Evolutionary conservation across 441 rosid species (phyloP), one percentile per base, ranked within the genome.

Genomic region (Flueggea neowawraea): DNA sequence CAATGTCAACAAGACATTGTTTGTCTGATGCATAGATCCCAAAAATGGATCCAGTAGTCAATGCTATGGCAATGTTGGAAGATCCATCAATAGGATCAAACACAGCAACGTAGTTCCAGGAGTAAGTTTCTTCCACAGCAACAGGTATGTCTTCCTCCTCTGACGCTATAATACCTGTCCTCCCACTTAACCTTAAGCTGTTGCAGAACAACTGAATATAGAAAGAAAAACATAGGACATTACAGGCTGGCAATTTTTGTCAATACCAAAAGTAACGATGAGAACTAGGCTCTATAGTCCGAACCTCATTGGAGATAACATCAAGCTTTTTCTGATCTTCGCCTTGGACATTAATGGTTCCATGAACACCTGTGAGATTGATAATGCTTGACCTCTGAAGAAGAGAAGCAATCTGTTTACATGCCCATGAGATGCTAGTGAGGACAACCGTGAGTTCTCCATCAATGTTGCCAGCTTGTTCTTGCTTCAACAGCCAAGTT

Each of bases 81-180:
- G 97, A 94, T 73, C 99, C 99, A 58, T 94, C 99, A 11, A 94
- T 91, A 4, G 96, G 97, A 64, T 94, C 96, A 58, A 94, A 91
- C 15, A 91, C 97, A 17, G 80, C 96, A 12, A 94, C 83, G 61
- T 90, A 94, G 82, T 94, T 94, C 12, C 96, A 94, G 5, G 97
- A 91, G 84, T 82, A 90, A 60, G 78, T 76, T 60, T 76, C 80
- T 48, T 76, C 80, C 22, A 76, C 72, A 0, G 72, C 77, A 2
- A 76, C 72, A 0, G 77, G 77, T 15, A 69, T 65, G 50, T 76
- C 80, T 60, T 76, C 80, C 51, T 76, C 76, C 71, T 75, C 80
- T 1, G 77, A 69, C 22, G 68, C 80, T 60, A 72, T 69, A 43
- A 72, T 71, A 53, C 71, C 76, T 4, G 74, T 72, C 45, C 77